A percentile compares a stretch with the other conserved stretches of the same genome.
These are phyloP conservation scores for Arabidopsis hybrid DNA, from an alignment of 441 rosid genomes.

Conservation along the genomic window DNA sequence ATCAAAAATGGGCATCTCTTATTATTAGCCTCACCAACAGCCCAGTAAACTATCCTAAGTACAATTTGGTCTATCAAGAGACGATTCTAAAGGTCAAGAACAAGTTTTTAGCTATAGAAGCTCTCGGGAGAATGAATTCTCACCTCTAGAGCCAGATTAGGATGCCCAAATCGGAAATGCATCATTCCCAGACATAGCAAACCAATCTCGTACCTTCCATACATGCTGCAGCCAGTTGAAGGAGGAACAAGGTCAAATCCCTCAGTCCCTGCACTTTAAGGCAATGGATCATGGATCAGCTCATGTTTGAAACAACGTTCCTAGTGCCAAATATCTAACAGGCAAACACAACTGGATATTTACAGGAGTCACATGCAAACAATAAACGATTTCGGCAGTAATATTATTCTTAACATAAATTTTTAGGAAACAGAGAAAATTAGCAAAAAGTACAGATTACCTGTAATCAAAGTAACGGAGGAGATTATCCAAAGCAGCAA, in stretches of 20 bases:
- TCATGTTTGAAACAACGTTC: constrained; percentile 39
- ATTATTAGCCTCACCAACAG: constrained; percentile 27
- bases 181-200: constrained; percentile 92
- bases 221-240: constrained; percentile 59
- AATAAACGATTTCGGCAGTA: constrained; percentile 25
- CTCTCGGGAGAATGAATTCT: constrained; percentile 36
- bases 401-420: not conserved
- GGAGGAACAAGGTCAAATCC: constrained; percentile 81
- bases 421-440: not conserved
- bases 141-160: constrained; percentile 92
- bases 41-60: constrained; percentile 18
- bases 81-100: constrained; percentile 5
- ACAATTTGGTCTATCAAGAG: constrained; percentile 23
- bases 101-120: constrained; percentile 18
- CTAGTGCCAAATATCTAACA: constrained; percentile 27
- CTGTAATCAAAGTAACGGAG: constrained; percentile 95
- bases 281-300: constrained; percentile 53
- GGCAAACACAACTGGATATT: constrained; percentile 30
- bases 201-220: constrained; percentile 85
- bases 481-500: constrained; percentile 92
- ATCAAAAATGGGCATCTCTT: constrained; percentile 21
- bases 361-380: constrained; percentile 28
- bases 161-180: constrained; percentile 99
- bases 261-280: constrained; percentile 97
- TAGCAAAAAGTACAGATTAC: constrained; percentile 51